phyloP scores from a whole-genome alignment of 148 eudicot genomes.

The Vaccinium darrowii region DNA sequence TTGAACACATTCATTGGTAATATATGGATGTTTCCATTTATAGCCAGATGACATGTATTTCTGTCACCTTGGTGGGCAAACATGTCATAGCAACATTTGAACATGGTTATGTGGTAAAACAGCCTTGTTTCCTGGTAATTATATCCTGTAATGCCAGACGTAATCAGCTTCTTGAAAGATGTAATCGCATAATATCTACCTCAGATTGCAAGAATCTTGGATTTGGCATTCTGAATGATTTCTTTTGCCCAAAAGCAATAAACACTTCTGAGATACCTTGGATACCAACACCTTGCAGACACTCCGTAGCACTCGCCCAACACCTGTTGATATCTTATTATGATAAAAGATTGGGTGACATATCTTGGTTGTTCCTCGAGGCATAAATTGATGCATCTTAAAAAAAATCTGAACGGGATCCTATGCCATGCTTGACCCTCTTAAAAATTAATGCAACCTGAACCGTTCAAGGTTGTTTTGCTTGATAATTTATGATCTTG shows the following conservation, averaged over 20 bases:
- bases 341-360: too few species aligned
- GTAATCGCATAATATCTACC: not conserved
- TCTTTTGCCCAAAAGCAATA: not conserved
- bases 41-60: not conserved
- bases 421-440: slow-evolving; percentile 4
- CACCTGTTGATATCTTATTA: too few species aligned
- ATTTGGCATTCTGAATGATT: not conserved
- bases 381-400: not conserved
- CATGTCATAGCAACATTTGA: not conserved
- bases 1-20: not conserved
- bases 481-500: not conserved
- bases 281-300: too few species aligned
- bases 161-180: not conserved
- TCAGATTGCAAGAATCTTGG: not conserved
- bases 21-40: not conserved
- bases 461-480: not conserved
- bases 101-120: not conserved
- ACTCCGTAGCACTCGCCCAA: too few species aligned
- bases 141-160: not conserved
- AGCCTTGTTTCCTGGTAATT: not conserved
- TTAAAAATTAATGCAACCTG: not conserved
- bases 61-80: not conserved
- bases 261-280: not conserved
- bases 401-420: not conserved
- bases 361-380: not conserved